Base-by-base conservation (phyloP, 106 monocot species). In the Allium sativum region DNA sequence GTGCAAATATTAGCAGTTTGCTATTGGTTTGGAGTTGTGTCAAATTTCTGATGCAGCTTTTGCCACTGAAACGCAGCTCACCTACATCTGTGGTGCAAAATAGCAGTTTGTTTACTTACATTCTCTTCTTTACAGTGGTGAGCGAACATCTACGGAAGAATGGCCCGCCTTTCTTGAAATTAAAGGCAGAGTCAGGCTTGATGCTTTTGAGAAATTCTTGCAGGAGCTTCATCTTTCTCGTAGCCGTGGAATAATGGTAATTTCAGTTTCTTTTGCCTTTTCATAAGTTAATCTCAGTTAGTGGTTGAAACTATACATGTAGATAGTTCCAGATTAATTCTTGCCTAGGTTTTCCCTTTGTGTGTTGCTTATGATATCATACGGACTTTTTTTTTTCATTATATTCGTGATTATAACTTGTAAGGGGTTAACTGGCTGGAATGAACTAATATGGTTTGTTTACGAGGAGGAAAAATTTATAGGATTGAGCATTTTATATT, bases 121-220 rank as follows among this genome's bases (percentile, higher is more conserved):
- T 64, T 61, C 40, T 22, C 21, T 47, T 45, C 47, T 80, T 70
- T 69, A 16, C 87, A 98, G 98, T 73, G 98, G 98, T 21, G 92
- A 92, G 77, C 80, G 70, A 76, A 79, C 80, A 76, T 81, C 92
- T n/a, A 77, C 79, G 53, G 77, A 70, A 68, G 98, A 85, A 58
- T 98, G 98, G 98, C 81, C 85, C 15, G 61, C 52, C 47, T 68
- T 83, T 48, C 69, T 98, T 76, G 98, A 98, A 78, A 88, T 98
- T 19, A 98, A 98, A 47, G 98, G 98, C 75, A 92, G 98, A 85
- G 98, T 98, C 58, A 79, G 82, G 46, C 19, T 88, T 59, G 88
- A 85, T 61, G 85, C 92, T 42, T 98, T 98, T 83, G 85, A 98
- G 51, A 92, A 88, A 73, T 98, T 98, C 59, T 78, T 98, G 10